Conservation (phyloP, 768 basidiomycete species). For the Hypsizygus marmoreus region DNA sequence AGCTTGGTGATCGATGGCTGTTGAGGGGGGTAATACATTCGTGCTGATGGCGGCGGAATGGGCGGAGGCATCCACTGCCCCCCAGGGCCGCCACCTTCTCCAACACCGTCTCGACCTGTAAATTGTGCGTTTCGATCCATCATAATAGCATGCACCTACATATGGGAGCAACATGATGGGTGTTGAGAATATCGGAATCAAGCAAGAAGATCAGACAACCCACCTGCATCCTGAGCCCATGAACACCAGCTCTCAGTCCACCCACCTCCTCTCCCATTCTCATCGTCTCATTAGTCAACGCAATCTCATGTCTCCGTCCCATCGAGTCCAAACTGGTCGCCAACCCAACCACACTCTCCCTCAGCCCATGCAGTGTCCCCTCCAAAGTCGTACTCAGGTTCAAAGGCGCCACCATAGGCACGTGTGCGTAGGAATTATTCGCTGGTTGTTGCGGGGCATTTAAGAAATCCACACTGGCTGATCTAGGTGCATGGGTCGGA, state of each 20-base stretch:
- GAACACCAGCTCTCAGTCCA: constrained; percentile 65
- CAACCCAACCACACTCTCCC: constrained; percentile 62
- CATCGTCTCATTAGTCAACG: constrained; percentile 69
- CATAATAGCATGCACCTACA: constrained; percentile 70
- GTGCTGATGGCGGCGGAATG: constrained; percentile 9
- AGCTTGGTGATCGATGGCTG: constrained; percentile 32
- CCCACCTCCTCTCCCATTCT: constrained; percentile 74
- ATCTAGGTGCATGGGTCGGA: constrained; percentile 5
- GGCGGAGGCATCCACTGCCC: constrained; percentile 18
- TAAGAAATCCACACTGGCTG: constrained; percentile 5
- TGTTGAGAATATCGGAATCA: no score
- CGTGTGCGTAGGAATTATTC: constrained; percentile 10
- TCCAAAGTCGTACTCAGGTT: constrained; percentile 64
- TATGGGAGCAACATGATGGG: no score
- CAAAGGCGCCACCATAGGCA: constrained; percentile 53
- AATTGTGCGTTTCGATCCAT: constrained; percentile 70
- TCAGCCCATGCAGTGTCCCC: constrained; percentile 57
- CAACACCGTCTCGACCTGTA: constrained; percentile 40
- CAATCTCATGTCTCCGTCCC: constrained; percentile 63
- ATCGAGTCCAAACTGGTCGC: constrained; percentile 62
- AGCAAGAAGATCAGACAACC: constrained; percentile 18
- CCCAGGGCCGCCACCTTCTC: constrained; percentile 15
- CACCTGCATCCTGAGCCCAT: constrained; percentile 82
- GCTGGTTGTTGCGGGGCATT: background rate
- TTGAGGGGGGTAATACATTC: constrained; percentile 19